phyloP scores from a whole-genome alignment of 768 basidiomycete genomes.

The Gyrodon lividus region DNA sequence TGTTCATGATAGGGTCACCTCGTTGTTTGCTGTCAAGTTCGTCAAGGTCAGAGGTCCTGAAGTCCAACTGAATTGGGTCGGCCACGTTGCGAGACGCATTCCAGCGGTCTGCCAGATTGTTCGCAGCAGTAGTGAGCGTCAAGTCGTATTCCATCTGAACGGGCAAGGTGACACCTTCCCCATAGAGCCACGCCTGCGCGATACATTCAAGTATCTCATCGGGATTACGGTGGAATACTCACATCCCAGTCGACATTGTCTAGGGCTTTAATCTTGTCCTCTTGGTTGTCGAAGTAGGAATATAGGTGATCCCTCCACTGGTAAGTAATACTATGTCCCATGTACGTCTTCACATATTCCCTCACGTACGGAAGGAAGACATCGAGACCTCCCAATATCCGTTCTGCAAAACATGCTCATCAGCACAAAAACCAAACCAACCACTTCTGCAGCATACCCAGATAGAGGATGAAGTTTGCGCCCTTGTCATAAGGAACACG shows the following conservation, averaged over 20 bases:
- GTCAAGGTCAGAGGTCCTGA: conserved; percentile 45
- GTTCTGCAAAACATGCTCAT: conserved; percentile 33
- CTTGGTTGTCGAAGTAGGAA: conserved; percentile 43
- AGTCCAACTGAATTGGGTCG: conserved; percentile 37
- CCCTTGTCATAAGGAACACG: conserved; percentile 88
- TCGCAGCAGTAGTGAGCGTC: conserved; percentile 50
- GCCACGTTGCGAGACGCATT: conserved; percentile 39
- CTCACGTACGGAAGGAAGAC: conserved; percentile 56
- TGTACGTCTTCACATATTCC: conserved; percentile 55
- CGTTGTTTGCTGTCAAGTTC: conserved; percentile 53
- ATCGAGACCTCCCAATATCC: conserved; percentile 54
- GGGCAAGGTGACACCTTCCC: conserved; percentile 50
- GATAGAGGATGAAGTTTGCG: conserved; percentile 79
- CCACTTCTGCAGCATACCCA: conserved; percentile 48
- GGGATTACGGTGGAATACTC: conserved; percentile 15
- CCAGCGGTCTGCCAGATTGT: conserved; percentile 54
- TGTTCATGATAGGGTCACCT: conserved; percentile 24
- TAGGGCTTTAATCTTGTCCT: conserved; percentile 47
- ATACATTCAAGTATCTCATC: not conserved
- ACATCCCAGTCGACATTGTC: conserved; percentile 59
- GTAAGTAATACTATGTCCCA: conserved; percentile 52
- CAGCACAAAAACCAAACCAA: not conserved
- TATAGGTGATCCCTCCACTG: conserved; percentile 61
- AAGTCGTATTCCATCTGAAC: conserved; percentile 52
- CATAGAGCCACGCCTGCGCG: conserved; percentile 53